Evolutionary conservation across 306 rosid species (phyloP), one percentile per base, ranked within the genome.

Genomic region (Cajanus cajan): DNA sequence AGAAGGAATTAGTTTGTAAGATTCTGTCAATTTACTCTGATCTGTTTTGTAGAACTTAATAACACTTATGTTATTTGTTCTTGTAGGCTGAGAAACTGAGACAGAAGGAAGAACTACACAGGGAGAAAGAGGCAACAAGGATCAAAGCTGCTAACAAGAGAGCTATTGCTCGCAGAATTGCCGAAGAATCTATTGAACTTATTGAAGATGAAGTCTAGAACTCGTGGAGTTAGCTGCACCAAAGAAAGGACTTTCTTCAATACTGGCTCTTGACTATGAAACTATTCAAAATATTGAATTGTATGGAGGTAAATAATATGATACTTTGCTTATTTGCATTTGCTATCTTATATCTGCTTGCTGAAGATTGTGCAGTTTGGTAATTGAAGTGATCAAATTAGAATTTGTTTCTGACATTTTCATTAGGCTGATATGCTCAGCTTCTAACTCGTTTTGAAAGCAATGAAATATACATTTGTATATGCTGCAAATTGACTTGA

Each of bases 161-260:
- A 85, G 90, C 92, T 64, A 54, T 81, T 82, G 88, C 97, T 78
- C 93, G 97, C 71, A 85, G 79, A 80, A 79, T 84, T 80, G 95
- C 90, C 55, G 90, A 83, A 86, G 97, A 89, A 80, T 87, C 95
- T 37, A 67, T 59, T 78, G 95, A 90, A 76, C 92, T 87, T 25
- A 80, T 88, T 78, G 97, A 92, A 44, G 97, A 92, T 87, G 97
- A 92, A 70, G 71, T 31, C 82, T 92, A 77, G 97, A 92, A 78
- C 87, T 92, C 66, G 89, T 92, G 97, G 92, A 92, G 65, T 75
- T 92, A 68, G 92, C 93, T 85, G 86, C 91, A 71, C 82, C 88
- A 47, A 76, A 84, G 89, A 92, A 84, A 82, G 92, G 90, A 41
- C 77, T 92, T 58, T 81, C 95, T 22, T 89, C 92, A 25, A 85